Percentiles rank a stretch among this genome's conserved stretches.
Conservation (phyloP, 257 asterid genomes). For the Penstemon davidsonii region DNA sequence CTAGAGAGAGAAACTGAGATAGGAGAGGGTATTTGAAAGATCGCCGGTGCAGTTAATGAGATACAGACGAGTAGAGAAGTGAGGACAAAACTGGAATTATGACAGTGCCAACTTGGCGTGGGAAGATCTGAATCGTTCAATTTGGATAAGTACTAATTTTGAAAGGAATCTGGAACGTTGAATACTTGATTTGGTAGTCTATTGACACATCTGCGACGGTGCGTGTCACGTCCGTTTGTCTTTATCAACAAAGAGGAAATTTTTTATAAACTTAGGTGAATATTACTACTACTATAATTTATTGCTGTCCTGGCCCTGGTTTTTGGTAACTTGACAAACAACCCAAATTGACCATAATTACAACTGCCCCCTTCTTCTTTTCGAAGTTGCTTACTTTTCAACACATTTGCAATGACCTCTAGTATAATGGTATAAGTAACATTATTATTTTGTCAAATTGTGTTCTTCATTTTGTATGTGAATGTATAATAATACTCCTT, state of each 20-base stretch:
- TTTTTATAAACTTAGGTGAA: no score
- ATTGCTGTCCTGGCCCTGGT: no score
- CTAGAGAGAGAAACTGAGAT: not conserved
- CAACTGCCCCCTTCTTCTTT: constrained; percentile 6
- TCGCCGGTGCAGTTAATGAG: no score
- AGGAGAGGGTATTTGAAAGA: constrained; percentile 27
- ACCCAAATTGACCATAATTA: constrained; percentile 34
- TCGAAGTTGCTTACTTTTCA: constrained; percentile 7
- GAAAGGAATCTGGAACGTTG: constrained; percentile 28
- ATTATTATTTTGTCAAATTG: no score
- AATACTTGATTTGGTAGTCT: constrained; percentile 7
- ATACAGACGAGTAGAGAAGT: constrained; percentile 9
- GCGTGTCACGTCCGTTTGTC: constrained; percentile 28
- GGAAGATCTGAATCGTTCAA: constrained; percentile 37
- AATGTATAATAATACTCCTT: no score
- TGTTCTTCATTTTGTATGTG: no score
- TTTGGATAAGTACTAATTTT: constrained; percentile 51
- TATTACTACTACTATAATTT: no score
- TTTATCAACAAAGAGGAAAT: not conserved
- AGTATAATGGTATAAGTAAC: no score
- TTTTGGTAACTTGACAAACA: no score
- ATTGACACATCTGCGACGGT: constrained; percentile 31
- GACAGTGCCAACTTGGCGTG: constrained; percentile 45
- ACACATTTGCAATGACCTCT: constrained; percentile 7
- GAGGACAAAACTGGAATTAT: constrained; percentile 19